Evolutionary conservation across 768 basidiomycete species (phyloP), one percentile per base, ranked within the genome.

Genomic region (Mycena galericulata): DNA sequence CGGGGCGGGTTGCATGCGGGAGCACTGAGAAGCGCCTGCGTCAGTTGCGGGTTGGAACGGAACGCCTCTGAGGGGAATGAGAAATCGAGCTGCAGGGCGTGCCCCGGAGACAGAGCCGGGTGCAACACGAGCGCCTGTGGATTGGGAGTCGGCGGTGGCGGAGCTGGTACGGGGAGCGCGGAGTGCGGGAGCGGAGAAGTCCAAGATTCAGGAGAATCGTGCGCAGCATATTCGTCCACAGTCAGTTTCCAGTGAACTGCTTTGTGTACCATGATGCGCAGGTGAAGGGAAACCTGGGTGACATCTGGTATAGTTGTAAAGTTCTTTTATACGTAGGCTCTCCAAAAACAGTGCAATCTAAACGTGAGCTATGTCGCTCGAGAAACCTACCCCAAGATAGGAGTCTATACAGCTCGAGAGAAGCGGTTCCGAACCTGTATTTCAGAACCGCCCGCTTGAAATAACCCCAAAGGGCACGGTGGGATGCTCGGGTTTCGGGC

Each of bases 61-160:
- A 68, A 68, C n/a, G 59, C 59, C 1, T 41, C 60, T 26, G 67
- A 68, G 0, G 67, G 67, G 60, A 68, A 68, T 20, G 67, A 68
- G 53, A 68, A 45, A 53, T 68, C 59, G 29, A 68, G 67, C 38
- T 54, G 51, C 18, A 68, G 54, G 2, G 67, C 54, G 11, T 50
- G 46, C 2, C 30, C 49, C 4, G 65, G 43, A 11, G 50, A 47
- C 14, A 66, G 57, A 9, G 57, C 24, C 4, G n/a, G 47, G 20
- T 66, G 56, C 8, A 66, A 1, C 22, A 32, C 15, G 24, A 66
- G 30, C 24, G 49, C 26, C 36, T 8, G 38, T 3, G 46, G 56
- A 4, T 51, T 47, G 22, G 47, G 56, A 15, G 38, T 58, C 0
- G 57, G 57, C 12, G 32, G 56, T 17, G 65, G 65, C 22, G 56